These are phyloP conservation scores for Pseudopithomyces maydicus DNA, from an alignment of 2,329 filamentous ascomycete species.

Conservation along the genomic window DNA sequence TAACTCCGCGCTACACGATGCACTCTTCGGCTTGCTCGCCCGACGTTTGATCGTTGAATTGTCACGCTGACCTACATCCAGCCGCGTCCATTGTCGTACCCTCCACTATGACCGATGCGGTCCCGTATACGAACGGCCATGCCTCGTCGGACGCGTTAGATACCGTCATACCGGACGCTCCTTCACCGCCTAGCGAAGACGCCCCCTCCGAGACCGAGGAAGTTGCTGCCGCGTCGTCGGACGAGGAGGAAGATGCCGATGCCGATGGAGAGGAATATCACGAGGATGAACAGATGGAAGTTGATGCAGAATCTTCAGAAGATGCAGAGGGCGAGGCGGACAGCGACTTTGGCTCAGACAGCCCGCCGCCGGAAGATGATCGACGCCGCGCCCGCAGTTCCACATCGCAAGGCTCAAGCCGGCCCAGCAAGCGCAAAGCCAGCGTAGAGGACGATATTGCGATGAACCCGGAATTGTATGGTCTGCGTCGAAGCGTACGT, in stretches of 20 bases:
- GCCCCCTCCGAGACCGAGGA: constrained; percentile 76
- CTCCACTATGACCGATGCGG: constrained; percentile 64
- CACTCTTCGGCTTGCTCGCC: constrained; percentile 39
- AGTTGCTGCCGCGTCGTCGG: constrained; percentile 50
- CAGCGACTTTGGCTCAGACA: constrained; percentile 76
- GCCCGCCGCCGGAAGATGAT: constrained; percentile 50
- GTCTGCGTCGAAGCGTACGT: constrained; percentile 87
- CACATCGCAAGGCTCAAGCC: constrained; percentile 72
- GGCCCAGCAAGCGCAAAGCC: constrained; percentile 69
- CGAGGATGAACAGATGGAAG: constrained; percentile 52
- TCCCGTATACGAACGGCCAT: constrained; percentile 71
- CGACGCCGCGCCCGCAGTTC: constrained; percentile 65
- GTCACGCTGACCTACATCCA: constrained; percentile 52
- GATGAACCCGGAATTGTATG: constrained; percentile 93
- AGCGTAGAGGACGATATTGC: constrained; percentile 78
- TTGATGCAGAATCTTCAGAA: constrained; percentile 53
- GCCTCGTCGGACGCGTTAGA: constrained; percentile 60
- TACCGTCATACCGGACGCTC: constrained; percentile 49
- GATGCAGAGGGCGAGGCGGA: constrained; percentile 59
- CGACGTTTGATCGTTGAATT: constrained; percentile 38
- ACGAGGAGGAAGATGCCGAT: constrained; percentile 49
- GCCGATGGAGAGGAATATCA: constrained; percentile 47
- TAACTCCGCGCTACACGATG: constrained; percentile 42
- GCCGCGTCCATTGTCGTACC: constrained; percentile 68
- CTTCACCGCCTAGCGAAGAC: constrained; percentile 68